A percentile compares a stretch with the other conserved stretches of the same genome.
Evolutionary conservation across 1,284 basidiomycete genomes (phyloP).

Genomic region (Apiotrichum porosum): DNA sequence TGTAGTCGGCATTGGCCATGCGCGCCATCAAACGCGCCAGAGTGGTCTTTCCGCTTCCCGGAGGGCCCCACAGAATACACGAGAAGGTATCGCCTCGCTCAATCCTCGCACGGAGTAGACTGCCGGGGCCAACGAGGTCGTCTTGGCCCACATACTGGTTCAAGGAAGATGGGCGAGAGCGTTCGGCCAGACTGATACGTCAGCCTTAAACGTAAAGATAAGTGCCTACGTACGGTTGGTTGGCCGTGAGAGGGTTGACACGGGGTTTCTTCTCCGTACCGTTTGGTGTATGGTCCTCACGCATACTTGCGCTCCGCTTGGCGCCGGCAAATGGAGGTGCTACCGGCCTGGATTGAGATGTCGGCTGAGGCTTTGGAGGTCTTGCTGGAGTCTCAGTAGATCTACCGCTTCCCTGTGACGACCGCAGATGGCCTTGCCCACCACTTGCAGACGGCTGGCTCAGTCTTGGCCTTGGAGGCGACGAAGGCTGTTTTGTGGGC

Average conservation of each 20-base stretch:
- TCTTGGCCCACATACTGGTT: constrained; percentile 39
- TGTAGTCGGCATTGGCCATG: constrained; percentile 57
- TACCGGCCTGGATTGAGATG: neutral
- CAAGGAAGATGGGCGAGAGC: constrained; percentile 38
- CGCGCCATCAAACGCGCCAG: constrained; percentile 42
- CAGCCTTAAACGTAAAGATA: neutral
- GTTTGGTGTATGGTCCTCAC: neutral
- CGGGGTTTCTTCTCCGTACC: constrained; percentile 26
- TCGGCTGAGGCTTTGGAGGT: neutral
- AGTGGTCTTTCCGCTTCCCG: constrained; percentile 48
- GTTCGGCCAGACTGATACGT: constrained; percentile 39
- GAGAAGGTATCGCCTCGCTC: constrained; percentile 40
- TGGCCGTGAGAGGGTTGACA: constrained; percentile 39
- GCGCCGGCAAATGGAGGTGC: neutral
- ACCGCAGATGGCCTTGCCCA: neutral
- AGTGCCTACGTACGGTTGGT: constrained; percentile 40
- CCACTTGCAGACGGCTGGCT: neutral
- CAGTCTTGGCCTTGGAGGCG: too few species aligned
- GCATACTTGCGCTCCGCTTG: neutral
- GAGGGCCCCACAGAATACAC: constrained; percentile 48
- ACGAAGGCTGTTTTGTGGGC: neutral
- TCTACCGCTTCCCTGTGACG: neutral
- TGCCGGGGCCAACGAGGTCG: constrained; percentile 43
- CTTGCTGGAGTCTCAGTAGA: constrained; percentile 10
- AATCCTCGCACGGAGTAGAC: constrained; percentile 40